A percentile compares a stretch with the other conserved stretches of the same genome.
phyloP scores from a whole-genome alignment of 257 asterid species.

The Plantago elongata region DNA sequence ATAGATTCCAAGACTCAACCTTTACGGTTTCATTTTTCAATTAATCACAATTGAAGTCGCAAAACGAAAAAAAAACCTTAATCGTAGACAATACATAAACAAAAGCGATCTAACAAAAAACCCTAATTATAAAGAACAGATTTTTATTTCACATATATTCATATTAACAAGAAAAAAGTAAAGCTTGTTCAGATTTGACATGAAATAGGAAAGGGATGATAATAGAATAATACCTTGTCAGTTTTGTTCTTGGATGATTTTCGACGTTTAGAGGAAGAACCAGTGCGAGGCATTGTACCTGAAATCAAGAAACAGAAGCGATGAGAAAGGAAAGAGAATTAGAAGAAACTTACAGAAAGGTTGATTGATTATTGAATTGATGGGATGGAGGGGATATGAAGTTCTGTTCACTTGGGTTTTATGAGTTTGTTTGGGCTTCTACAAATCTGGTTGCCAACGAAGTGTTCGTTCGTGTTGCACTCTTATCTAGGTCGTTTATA shows the following conservation, averaged over 20 bases:
- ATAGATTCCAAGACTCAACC: too few species aligned
- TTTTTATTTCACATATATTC: conserved; percentile 13
- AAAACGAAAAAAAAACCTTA: too few species aligned
- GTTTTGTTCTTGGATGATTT: conserved; percentile 54
- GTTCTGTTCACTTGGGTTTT: too few species aligned
- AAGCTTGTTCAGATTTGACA: conserved; percentile 12
- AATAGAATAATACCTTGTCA: conserved; percentile 55
- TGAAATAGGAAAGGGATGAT: neutral
- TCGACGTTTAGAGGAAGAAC: conserved; percentile 42
- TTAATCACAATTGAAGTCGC: neutral
- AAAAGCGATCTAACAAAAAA: neutral
- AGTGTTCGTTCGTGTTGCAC: too few species aligned
- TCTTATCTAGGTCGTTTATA: too few species aligned
- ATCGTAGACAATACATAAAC: neutral
- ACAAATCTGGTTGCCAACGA: too few species aligned
- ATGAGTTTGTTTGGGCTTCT: too few species aligned
- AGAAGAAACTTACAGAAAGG: neutral
- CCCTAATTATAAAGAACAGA: conserved; percentile 16
- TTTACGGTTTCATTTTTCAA: too few species aligned
- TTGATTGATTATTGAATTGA: too few species aligned
- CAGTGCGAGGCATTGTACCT: conserved; percentile 35
- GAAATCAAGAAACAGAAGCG: conserved; percentile 13
- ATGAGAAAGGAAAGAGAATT: neutral
- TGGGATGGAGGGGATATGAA: too few species aligned
- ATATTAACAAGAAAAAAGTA: neutral